Conservation (phyloP, 2,329 filamentous ascomycete species). For the Calonectria montana region DNA sequence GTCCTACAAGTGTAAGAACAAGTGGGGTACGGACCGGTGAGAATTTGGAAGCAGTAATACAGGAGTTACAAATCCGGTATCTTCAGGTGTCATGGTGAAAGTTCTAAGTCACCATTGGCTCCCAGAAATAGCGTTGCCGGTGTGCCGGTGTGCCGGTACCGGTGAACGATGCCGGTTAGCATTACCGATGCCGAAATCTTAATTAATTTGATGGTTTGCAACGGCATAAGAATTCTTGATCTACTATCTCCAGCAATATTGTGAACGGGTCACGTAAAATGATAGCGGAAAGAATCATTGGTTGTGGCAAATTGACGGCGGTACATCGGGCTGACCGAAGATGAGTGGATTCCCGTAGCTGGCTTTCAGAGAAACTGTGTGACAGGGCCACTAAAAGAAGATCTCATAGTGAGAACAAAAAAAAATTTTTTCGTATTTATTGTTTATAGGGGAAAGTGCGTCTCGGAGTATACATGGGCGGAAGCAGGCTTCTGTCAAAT, state of each 20-base stretch:
- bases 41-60: not conserved
- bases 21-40: not conserved
- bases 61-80: not conserved
- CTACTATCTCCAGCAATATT: not conserved
- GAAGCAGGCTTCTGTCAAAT: too few species aligned
- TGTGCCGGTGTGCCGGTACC: constrained; percentile 18
- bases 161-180: not conserved
- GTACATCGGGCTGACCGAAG: not conserved
- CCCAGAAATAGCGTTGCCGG: not conserved
- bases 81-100: not conserved
- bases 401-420: too few species aligned
- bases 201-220: not conserved
- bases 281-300: not conserved
- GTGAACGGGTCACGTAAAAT: not conserved
- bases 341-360: too few species aligned
- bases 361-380: too few species aligned
- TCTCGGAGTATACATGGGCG: too few species aligned
- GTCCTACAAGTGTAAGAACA: not conserved
- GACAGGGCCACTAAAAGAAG: too few species aligned
- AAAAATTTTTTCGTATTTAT: too few species aligned
- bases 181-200: not conserved
- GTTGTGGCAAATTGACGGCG: not conserved
- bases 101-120: not conserved
- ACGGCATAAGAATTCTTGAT: not conserved
- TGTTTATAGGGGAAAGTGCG: too few species aligned